Evolutionary conservation across 2,329 filamentous ascomycete genomes (phyloP).

Genomic region (Colletotrichum costaricense): DNA sequence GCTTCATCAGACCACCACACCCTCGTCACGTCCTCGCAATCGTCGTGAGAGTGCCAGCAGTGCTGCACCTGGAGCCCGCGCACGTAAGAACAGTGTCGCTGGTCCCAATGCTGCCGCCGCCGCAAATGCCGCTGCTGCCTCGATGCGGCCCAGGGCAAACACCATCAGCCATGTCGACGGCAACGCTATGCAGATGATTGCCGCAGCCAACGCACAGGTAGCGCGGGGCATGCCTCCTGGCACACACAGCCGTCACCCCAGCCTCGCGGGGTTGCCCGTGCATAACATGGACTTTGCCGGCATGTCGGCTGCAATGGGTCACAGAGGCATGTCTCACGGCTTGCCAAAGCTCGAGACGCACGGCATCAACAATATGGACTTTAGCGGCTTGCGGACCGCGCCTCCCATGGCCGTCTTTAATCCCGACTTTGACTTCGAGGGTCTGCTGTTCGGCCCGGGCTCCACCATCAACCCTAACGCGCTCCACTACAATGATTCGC

Average conservation of each 20-base stretch:
- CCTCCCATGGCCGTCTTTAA: conserved; percentile 73
- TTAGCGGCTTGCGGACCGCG: conserved; percentile 81
- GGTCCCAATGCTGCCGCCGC: conserved; percentile 59
- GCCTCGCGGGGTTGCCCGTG: conserved; percentile 75
- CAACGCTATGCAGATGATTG: conserved; percentile 78
- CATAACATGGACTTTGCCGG: conserved; percentile 73
- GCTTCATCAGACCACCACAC: conserved; percentile 91
- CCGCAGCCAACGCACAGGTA: conserved; percentile 66
- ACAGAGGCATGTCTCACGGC: conserved; percentile 74
- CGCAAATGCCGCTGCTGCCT: conserved; percentile 61
- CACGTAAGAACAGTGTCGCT: conserved; percentile 92
- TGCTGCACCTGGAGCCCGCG: conserved; percentile 72
- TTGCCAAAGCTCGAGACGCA: conserved; percentile 88
- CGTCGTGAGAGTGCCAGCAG: conserved; percentile 90
- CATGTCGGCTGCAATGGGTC: conserved; percentile 76
- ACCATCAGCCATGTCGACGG: conserved; percentile 95
- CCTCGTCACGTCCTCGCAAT: conserved; percentile 86
- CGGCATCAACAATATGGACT: conserved; percentile 70
- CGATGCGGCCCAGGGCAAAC: conserved; percentile 90
- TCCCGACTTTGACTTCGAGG: conserved; percentile 76
- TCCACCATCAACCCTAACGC: conserved; percentile 77
- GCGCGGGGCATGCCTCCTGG: conserved; percentile 57
- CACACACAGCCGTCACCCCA: conserved; percentile 74
- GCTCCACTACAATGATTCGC: conserved; percentile 86
- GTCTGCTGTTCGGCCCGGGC: conserved; percentile 75